phyloP scores from a whole-genome alignment of 371 early-diverging fungal species.

The Blyttiomyces sp. region DNA sequence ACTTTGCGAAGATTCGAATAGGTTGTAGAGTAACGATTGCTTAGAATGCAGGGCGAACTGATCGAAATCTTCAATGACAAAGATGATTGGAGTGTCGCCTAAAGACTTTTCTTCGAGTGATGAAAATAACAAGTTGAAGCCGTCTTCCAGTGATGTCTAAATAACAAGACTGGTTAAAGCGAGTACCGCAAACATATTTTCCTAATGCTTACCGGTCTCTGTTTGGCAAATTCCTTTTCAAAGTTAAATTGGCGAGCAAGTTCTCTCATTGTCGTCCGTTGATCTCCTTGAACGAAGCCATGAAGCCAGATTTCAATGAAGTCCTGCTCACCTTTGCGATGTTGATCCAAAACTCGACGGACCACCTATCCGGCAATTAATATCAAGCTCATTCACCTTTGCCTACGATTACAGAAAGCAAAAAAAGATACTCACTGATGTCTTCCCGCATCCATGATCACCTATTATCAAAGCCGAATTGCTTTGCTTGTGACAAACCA shows the following conservation, averaged over 20 bases:
- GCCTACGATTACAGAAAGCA: no score
- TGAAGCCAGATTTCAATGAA: conserved; percentile 48
- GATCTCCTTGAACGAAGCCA: conserved; percentile 80
- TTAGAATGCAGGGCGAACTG: conserved; percentile 84
- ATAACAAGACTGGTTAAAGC: not conserved
- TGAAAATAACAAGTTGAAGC: no score
- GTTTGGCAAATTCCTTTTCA: conserved; percentile 24
- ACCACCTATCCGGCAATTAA: not conserved
- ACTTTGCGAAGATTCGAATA: conserved; percentile 87
- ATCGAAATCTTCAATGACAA: conserved; percentile 89
- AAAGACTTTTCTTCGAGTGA: no score
- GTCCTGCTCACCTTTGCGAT: not conserved
- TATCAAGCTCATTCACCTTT: not conserved
- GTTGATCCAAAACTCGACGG: not conserved
- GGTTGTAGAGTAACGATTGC: conserved; percentile 85
- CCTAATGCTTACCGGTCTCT: conserved; percentile 9
- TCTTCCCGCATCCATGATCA: conserved; percentile 27
- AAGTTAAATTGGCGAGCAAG: conserved; percentile 73
- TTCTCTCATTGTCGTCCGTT: conserved; percentile 74
- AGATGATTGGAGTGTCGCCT: conserved; percentile 65
- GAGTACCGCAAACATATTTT: no score
- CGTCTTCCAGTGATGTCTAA: no score
- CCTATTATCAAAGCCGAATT: conserved; percentile 35
- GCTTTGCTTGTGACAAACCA: conserved; percentile 22
- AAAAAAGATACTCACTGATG: conserved; percentile 10